These are phyloP conservation scores for Pseudogymnoascus sp. DNA, from an alignment of 2,329 filamentous ascomycete genomes.

Conservation along the genomic window DNA sequence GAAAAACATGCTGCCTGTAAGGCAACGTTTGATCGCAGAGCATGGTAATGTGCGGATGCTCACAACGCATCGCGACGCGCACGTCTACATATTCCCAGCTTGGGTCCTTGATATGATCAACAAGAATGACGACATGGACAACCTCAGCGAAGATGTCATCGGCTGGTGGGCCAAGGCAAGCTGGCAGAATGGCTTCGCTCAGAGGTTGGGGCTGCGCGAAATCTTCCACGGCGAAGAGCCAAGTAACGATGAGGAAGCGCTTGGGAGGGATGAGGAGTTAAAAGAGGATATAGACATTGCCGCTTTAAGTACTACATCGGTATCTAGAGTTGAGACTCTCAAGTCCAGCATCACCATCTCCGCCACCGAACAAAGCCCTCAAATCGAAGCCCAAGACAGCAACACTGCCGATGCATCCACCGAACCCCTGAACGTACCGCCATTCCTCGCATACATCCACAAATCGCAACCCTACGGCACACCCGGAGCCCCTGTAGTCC, in stretches of 20 bases:
- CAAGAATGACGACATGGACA: conserved; percentile 74
- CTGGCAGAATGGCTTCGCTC: conserved; percentile 76
- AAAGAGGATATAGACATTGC: conserved; percentile 25
- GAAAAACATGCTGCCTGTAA: conserved; percentile 63
- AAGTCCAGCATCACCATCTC: conserved; percentile 8
- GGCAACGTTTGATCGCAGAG: conserved; percentile 66
- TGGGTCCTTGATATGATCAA: conserved; percentile 84
- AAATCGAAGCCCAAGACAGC: conserved; percentile 14
- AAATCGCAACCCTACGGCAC: conserved; percentile 37
- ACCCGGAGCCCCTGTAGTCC: conserved; percentile 57
- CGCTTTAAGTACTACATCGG: conserved; percentile 27
- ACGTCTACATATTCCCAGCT: conserved; percentile 87
- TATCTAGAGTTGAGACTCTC: conserved; percentile 19
- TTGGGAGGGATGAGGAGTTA: conserved; percentile 23
- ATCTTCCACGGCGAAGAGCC: conserved; percentile 48
- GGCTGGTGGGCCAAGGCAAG: conserved; percentile 93
- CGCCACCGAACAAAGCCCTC: conserved; percentile 8
- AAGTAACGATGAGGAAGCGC: conserved; percentile 31
- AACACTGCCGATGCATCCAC: conserved; percentile 13
- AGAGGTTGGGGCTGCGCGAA: conserved; percentile 67
- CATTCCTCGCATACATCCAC: conserved; percentile 77
- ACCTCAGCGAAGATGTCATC: conserved; percentile 81
- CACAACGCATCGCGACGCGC: conserved; percentile 79
- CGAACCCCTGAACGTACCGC: conserved; percentile 50
- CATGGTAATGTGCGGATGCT: conserved; percentile 74